Evolutionary conservation across 495 filamentous ascomycete genomes (phyloP).

Genomic region (Aspergillus asperescens): DNA sequence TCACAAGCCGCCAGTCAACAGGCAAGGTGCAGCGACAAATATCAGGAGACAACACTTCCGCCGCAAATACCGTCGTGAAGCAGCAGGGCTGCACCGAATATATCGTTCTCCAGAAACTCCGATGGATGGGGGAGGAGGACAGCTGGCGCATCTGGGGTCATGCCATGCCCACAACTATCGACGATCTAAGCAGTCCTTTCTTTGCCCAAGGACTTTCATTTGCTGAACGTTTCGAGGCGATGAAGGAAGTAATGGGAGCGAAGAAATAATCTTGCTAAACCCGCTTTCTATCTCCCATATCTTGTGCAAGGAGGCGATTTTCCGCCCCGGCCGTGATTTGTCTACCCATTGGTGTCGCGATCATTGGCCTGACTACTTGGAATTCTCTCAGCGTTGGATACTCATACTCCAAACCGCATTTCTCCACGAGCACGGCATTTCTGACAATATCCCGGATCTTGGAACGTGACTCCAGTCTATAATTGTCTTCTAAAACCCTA

Average conservation of each 20-base stretch:
- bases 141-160: slow-evolving; percentile 78
- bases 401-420: too few relatives aligned
- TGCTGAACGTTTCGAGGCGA: slow-evolving; percentile 31
- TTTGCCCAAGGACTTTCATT: slow-evolving; percentile 31
- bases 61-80: slow-evolving; percentile 30
- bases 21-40: slow-evolving; percentile 19
- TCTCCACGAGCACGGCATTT: too few relatives aligned
- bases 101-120: slow-evolving; percentile 63
- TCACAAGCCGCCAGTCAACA: slow-evolving; percentile 59
- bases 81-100: slow-evolving; percentile 68
- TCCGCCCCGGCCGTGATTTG: background rate
- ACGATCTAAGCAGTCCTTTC: slow-evolving; percentile 36
- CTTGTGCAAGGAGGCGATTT: background rate
- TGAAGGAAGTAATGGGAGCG: slow-evolving; percentile 25
- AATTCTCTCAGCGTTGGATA: too few relatives aligned
- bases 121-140: slow-evolving; percentile 50
- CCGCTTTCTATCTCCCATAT: background rate
- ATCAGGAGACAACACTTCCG: background rate
- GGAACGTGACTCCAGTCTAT: background rate
- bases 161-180: slow-evolving; percentile 51
- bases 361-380: background rate
- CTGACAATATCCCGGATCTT: too few relatives aligned
- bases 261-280: slow-evolving; percentile 17
- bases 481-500: too few relatives aligned
- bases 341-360: background rate